Conservation (phyloP, 2,329 filamentous ascomycete genomes). For the Arthroderma sp. region DNA sequence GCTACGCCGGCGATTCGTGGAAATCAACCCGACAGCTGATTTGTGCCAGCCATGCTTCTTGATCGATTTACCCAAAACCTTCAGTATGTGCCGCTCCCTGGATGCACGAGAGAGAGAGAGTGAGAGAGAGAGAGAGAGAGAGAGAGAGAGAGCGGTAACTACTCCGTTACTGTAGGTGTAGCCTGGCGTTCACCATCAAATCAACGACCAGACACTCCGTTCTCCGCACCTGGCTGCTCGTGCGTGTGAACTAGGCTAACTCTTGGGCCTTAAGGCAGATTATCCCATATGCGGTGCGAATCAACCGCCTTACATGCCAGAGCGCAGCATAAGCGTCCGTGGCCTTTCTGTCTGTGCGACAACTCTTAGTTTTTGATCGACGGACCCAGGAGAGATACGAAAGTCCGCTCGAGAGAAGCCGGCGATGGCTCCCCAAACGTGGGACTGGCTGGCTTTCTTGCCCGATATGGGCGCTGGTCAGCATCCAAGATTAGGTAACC, state of each 20-base stretch:
- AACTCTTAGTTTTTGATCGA: not conserved
- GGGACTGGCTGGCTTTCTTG: not conserved
- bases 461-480: not conserved
- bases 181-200: not conserved
- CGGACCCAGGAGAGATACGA: not conserved
- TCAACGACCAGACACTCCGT: not conserved
- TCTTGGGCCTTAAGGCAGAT: not conserved
- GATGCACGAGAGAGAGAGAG: not conserved
- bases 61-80: not conserved
- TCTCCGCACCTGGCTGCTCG: not conserved
- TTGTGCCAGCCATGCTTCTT: not conserved
- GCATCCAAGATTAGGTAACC: not conserved
- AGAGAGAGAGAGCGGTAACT: too few relatives aligned
- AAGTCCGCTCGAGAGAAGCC: not conserved
- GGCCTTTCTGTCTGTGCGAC: not conserved
- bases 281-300: not conserved
- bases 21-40: not conserved
- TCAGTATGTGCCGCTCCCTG: not conserved
- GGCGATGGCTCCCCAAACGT: not conserved
- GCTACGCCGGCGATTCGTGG: not conserved
- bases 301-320: not conserved
- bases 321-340: not conserved
- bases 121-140: too few relatives aligned
- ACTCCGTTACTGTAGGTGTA: too few relatives aligned
- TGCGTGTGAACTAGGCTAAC: not conserved